Evolutionary conservation across 1,284 basidiomycete species (phyloP), one percentile per base, ranked within the genome.

Genomic region (Agroathelia rolfsii): DNA sequence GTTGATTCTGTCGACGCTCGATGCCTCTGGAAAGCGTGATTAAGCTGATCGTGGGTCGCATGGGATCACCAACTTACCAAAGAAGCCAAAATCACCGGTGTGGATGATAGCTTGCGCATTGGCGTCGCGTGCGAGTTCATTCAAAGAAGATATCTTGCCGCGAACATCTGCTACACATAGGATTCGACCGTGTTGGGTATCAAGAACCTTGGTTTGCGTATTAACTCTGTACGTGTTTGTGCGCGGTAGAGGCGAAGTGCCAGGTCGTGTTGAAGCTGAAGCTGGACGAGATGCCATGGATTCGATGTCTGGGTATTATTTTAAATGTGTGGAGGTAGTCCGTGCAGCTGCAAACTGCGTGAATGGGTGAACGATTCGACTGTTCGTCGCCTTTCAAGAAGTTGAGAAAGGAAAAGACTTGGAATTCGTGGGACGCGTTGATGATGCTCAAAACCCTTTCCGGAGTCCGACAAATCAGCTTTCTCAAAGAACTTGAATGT

Each of bases 21-120:
- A 72, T 13, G 72, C 63, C 56, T 92, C 89, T 84, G 54, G 1
- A 15, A 40, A 28, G 28, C 11, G 24, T 32, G 37, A 35, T 32
- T 31, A 39, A 45, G 43, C 40, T 41, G 41, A 26, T 28, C 28
- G 8, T 24, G 8, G 31, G n/a, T n/a, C n/a, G n/a, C 12, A 22
- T 28, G 28, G 34, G 19, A 22, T 19, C 28, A 38, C 34, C 15
- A 12, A 58, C 73, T 39, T 41, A 83, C 83, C 83, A 58, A 95
- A 95, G 61, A 98, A 96, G 37, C 95, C 95, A 78, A 98, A 98
- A 66, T 99, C 95, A 36, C 95, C 95, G 0, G 93, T 96, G 58
- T 98, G 94, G 42, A 99, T 88, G 56, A 98, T 84, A 13, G 92
- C 94, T 39, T 82, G 75, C n/a, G 89, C 90, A 50, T 83, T 80